Evolutionary conservation across 768 basidiomycete genomes (phyloP), one percentile per base, ranked within the genome.

Genomic region (Rhodotorula toruloides): DNA sequence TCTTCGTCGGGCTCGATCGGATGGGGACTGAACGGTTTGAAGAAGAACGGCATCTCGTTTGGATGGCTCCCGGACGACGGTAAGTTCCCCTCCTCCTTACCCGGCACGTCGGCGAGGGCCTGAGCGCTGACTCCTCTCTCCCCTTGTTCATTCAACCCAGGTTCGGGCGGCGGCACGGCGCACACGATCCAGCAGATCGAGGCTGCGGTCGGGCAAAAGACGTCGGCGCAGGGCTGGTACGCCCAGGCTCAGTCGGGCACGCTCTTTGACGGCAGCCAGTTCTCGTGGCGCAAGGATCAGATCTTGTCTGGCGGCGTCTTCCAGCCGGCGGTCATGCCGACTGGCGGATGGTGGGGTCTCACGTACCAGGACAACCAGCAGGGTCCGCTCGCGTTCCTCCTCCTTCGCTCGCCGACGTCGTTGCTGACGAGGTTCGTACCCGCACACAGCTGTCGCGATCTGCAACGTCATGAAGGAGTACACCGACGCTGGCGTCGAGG

Each of bases 391-490:
- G 12, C 40, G 40, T 42, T 2, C 13, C n/a, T 16, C 37, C 14
- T 13, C 36, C 17, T 34, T 27, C 46, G 27, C 47, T n/a, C 25
- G 25, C 3, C 4, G 11, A 9, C 52, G 10, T 4, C 32, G 50
- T 7, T 6, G 49, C 19, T 36, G 32, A 25, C 34, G 7, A 16
- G 5, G 6, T 25, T 29, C n/a, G n/a, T 54, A 4, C 11, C 52
- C 11, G 53, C 31, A 22, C 21, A 44, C 72, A 53, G 73, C 73
- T 16, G 63, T 68, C 40, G 67, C 67, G 32, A 74, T 70, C 50
- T 60, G 65, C 60, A 71, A 74, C 25, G 72, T 72, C 61, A 72
- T 75, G 72, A 75, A 75, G 67, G 44, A 73, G 63, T 75, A 72
- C 71, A 72, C 70, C 48, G 74, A 75, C 63, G 46, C 63, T n/a